These are phyloP conservation scores for apple (Malus domestica) DNA, from an alignment of 306 rosid species.

Conservation along the genomic window ASM211411v1 NC_041793.1:3404501-3405000, in stretches of 20 bases:
- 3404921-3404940: not conserved
- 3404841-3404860: constrained; percentile 1
- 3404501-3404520: not conserved
- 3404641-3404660: not conserved
- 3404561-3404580: not conserved
- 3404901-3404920: constrained; percentile 22
- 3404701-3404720: constrained; percentile 20
- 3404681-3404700: constrained; percentile 18
- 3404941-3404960: not conserved
- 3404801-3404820: not conserved
- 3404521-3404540: not conserved
- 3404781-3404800: constrained; percentile 28
- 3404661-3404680: not conserved
- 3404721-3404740: constrained; percentile 28
- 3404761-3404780: constrained; percentile 28
- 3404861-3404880: not conserved
- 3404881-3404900: not conserved
- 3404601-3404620: not conserved
- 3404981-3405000: not conserved
- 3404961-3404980: not conserved
- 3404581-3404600: not conserved
- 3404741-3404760: constrained; percentile 5
- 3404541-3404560: not conserved
- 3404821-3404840: constrained; percentile 10
- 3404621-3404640: constrained; percentile 8